Percentiles rank a stretch among this genome's conserved stretches.
phyloP scores from a whole-genome alignment of 169 alveolate species.

The Plasmodium falciparum region DNA sequence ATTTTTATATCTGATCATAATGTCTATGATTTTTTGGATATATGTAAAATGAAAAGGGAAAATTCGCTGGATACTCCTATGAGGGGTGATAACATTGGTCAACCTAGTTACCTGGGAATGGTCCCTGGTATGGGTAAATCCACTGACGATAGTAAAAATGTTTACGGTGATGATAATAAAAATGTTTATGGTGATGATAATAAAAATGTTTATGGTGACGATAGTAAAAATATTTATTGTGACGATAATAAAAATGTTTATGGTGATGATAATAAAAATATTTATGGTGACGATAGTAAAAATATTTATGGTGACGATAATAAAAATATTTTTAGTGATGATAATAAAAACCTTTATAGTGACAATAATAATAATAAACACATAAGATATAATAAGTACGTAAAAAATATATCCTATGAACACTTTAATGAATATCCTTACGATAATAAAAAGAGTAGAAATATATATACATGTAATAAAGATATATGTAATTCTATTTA shows the following conservation, averaged over 20 bases:
- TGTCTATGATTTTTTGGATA: constrained; percentile 26
- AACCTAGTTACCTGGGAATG: neutral
- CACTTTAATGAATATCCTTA: neutral
- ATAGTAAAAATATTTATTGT: neutral
- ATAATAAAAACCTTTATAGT: neutral
- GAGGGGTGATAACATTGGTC: too few species aligned
- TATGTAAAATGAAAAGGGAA: neutral
- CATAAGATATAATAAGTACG: neutral
- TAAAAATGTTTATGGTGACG: neutral
- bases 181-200: neutral
- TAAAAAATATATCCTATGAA: neutral
- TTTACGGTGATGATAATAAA: neutral
- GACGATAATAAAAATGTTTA: too few species aligned
- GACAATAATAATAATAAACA: neutral
- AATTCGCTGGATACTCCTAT: too few species aligned
- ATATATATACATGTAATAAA: too few species aligned
- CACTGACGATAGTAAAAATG: neutral
- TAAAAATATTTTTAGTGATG: neutral
- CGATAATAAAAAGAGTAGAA: neutral
- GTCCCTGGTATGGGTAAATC: too few species aligned
- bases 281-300: too few species aligned
- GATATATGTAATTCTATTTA: constrained; percentile 39
- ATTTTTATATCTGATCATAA: constrained; percentile 40
- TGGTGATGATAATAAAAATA: too few species aligned
- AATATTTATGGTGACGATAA: too few species aligned